phyloP scores from a whole-genome alignment of 106 monocot genomes.

The Hemerocallis citrina region DNA sequence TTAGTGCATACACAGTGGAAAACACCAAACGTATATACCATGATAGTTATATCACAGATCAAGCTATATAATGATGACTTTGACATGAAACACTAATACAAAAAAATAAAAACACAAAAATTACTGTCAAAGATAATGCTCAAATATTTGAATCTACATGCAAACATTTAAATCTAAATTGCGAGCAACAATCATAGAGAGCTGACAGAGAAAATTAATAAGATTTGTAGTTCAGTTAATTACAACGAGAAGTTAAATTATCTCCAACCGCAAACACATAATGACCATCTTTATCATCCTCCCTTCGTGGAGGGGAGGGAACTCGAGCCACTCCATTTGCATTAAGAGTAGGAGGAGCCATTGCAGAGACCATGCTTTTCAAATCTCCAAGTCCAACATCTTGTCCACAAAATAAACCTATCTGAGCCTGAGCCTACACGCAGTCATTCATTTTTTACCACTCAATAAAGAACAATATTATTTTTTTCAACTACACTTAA shows the following conservation, averaged over 20 bases:
- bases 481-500: neutral
- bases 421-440: slow-evolving; percentile 75
- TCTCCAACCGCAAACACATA: slow-evolving; percentile 4
- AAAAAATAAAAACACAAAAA: too few relatives aligned
- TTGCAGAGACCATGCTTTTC: slow-evolving; percentile 28
- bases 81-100: too few relatives aligned
- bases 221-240: too few relatives aligned
- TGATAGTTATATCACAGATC: too few relatives aligned
- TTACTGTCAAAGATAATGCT: too few relatives aligned
- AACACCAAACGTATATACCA: too few relatives aligned
- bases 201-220: too few relatives aligned
- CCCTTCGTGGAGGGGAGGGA: slow-evolving; percentile 2
- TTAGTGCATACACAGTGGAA: too few relatives aligned
- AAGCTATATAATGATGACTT: too few relatives aligned
- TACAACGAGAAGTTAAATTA: slow-evolving; percentile 8
- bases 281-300: slow-evolving; percentile 10
- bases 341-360: slow-evolving; percentile 20
- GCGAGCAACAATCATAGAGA: too few relatives aligned
- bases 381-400: slow-evolving; percentile 65
- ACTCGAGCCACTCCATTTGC: slow-evolving; percentile 15
- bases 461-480: slow-evolving; percentile 1
- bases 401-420: slow-evolving; percentile 74
- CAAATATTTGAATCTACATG: too few relatives aligned
- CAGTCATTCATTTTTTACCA: slow-evolving; percentile 37
- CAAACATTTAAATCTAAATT: too few relatives aligned